Evolutionary conservation across 139 green algal species (phyloP).

Genomic region (Eudorina sp.): DNA sequence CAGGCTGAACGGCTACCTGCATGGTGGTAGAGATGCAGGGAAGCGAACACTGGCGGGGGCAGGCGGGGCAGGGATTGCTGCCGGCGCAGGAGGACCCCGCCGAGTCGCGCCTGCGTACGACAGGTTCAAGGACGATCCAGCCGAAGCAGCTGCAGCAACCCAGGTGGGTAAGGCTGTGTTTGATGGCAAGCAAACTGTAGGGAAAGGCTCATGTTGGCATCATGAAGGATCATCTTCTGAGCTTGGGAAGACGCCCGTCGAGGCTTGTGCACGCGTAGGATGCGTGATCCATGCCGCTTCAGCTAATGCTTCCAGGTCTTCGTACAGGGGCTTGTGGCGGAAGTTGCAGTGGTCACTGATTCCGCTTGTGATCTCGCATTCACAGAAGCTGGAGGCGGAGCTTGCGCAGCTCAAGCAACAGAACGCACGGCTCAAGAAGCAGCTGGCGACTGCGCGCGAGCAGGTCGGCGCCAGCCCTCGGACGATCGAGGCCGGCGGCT

Average conservation of each 20-base stretch:
- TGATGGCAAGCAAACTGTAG: too few species aligned
- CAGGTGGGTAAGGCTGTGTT: not conserved
- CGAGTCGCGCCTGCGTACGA: constrained; percentile 5
- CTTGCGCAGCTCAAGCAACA: not conserved
- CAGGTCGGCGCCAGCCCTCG: not conserved
- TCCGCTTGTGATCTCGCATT: too few species aligned
- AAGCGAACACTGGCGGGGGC: not conserved
- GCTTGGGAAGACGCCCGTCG: too few species aligned
- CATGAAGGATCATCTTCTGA: too few species aligned
- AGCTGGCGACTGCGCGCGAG: not conserved
- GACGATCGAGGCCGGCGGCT: not conserved
- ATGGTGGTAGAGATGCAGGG: constrained; percentile 9
- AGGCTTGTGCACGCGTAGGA: too few species aligned
- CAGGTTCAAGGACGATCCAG: constrained; percentile 27
- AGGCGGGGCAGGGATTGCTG: not conserved
- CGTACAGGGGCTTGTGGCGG: too few species aligned
- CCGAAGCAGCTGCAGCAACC: not conserved
- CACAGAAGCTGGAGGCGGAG: constrained; percentile 30
- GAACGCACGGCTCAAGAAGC: not conserved
- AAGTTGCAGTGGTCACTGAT: too few species aligned
- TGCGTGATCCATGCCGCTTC: too few species aligned
- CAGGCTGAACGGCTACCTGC: constrained; percentile 22
- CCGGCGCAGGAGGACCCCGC: not conserved
- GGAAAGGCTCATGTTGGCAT: too few species aligned
- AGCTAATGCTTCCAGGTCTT: too few species aligned